These are phyloP conservation scores for Boletus pseudopeckii DNA, from an alignment of 768 basidiomycete genomes.

Conservation along the genomic window DNA sequence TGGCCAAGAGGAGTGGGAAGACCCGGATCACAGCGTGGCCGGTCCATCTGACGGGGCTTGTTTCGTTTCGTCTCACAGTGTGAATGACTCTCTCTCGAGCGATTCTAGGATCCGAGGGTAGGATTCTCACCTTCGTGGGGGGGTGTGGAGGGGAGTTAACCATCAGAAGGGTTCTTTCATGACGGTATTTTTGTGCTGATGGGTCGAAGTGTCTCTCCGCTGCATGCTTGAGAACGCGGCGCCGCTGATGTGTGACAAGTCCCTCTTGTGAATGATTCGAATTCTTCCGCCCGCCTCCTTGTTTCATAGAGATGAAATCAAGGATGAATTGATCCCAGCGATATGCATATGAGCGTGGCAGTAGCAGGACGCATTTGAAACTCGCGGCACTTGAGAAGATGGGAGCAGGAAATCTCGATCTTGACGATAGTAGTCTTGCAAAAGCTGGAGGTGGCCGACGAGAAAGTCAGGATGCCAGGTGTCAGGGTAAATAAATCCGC, in stretches of 20 bases:
- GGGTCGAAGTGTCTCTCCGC: neutral
- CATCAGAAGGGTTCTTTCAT: neutral
- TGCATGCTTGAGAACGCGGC: slow-evolving; percentile 5
- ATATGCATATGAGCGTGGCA: slow-evolving; percentile 1
- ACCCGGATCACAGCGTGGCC: neutral
- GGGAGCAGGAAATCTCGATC: slow-evolving; percentile 1
- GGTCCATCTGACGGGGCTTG: neutral
- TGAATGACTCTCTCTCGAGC: neutral
- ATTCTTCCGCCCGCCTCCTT: slow-evolving; percentile 12
- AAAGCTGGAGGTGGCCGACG: neutral
- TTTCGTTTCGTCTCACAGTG: neutral
- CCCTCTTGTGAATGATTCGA: slow-evolving; percentile 1
- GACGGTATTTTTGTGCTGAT: slow-evolving; percentile 9
- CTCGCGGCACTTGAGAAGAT: slow-evolving; percentile 4
- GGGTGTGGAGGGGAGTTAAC: neutral
- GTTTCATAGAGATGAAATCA: slow-evolving; percentile 20
- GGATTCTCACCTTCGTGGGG: slow-evolving; percentile 7
- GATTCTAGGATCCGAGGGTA: neutral
- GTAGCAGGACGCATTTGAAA: slow-evolving; percentile 3
- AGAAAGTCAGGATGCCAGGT: neutral
- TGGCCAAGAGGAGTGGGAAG: neutral
- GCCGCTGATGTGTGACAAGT: slow-evolving; percentile 11
- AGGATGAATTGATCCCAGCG: slow-evolving; percentile 8
- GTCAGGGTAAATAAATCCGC: neutral
- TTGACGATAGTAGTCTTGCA: neutral